Evolutionary conservation across 331 rosid genomes (phyloP).

Genomic region (Arachis monticola): DNA sequence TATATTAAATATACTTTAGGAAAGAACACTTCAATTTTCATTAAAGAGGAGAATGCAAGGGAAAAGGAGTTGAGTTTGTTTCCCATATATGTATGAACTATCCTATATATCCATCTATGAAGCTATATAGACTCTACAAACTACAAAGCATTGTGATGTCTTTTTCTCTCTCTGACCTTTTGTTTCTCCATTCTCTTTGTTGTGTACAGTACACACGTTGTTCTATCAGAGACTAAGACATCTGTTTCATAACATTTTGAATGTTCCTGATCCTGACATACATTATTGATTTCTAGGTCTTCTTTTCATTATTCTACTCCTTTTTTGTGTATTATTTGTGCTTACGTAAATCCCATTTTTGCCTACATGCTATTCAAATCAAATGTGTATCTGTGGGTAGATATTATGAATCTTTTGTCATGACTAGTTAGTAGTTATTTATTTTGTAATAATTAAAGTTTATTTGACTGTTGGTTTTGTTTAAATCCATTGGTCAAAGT

Average conservation of each 20-base stretch:
- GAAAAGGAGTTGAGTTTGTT: slow-evolving; percentile 10
- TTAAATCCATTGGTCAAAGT: too few relatives aligned
- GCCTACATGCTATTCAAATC: too few relatives aligned
- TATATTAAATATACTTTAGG: not conserved
- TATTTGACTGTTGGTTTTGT: too few relatives aligned
- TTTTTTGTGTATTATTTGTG: slow-evolving; percentile 10
- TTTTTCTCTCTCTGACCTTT: slow-evolving; percentile 23
- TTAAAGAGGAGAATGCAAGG: slow-evolving; percentile 26
- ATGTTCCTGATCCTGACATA: slow-evolving; percentile 51
- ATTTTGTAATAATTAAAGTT: too few relatives aligned
- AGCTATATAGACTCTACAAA: not conserved
- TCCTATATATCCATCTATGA: not conserved
- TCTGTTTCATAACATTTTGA: slow-evolving; percentile 49
- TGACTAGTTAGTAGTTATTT: too few relatives aligned
- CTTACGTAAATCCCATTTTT: slow-evolving; percentile 22
- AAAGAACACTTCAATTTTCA: slow-evolving; percentile 40
- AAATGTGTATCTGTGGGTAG: too few relatives aligned
- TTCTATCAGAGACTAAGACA: slow-evolving; percentile 41
- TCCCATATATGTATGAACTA: too few relatives aligned
- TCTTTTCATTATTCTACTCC: slow-evolving; percentile 42
- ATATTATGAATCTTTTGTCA: too few relatives aligned
- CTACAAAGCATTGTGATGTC: slow-evolving; percentile 12
- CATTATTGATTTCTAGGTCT: slow-evolving; percentile 26
- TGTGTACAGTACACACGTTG: slow-evolving; percentile 15
- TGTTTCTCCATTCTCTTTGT: slow-evolving; percentile 43